Conservation (phyloP, 495 filamentous ascomycete genomes). For the Lentithecium fluviatile region DNA sequence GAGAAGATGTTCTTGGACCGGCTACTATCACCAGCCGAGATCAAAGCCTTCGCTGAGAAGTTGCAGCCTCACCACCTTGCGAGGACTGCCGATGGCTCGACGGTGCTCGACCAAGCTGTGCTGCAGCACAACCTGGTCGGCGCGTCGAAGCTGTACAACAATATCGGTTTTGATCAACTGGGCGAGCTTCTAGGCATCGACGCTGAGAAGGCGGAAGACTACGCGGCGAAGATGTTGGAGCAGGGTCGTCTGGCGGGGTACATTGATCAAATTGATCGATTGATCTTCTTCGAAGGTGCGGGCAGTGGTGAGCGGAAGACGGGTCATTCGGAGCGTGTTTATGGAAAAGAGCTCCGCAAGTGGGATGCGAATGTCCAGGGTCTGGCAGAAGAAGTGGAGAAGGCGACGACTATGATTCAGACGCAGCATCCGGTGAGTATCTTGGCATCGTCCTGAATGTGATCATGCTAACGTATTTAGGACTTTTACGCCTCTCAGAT, state of each 20-base stretch:
- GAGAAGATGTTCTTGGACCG: slow-evolving; percentile 98
- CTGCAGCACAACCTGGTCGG: slow-evolving; percentile 93
- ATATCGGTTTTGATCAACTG: slow-evolving; percentile 78
- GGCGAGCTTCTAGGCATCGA: slow-evolving; percentile 74
- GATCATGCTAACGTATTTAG: slow-evolving; percentile 9
- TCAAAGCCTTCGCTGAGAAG: slow-evolving; percentile 76
- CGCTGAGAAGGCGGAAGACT: slow-evolving; percentile 81
- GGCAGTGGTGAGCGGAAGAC: slow-evolving; percentile 63
- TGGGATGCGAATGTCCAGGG: slow-evolving; percentile 89
- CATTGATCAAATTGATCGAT: slow-evolving; percentile 90
- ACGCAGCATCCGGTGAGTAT: slow-evolving; percentile 62
- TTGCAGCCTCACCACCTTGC: slow-evolving; percentile 87
- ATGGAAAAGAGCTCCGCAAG: slow-evolving; percentile 68
- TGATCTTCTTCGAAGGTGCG: slow-evolving; percentile 80
- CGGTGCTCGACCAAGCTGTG: slow-evolving; percentile 90
- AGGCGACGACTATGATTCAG: slow-evolving; percentile 72
- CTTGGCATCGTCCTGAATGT: background rate
- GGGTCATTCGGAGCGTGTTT: slow-evolving; percentile 56
- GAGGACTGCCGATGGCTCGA: slow-evolving; percentile 80
- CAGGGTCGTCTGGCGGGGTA: slow-evolving; percentile 80
- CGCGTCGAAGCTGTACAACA: slow-evolving; percentile 80
- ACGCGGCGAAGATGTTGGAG: slow-evolving; percentile 93
- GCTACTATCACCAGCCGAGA: slow-evolving; percentile 74
- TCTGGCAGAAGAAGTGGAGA: slow-evolving; percentile 84
- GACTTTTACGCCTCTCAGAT: slow-evolving; percentile 40